These are phyloP conservation scores for Helotiales sp. DNA, from an alignment of 2,329 filamentous ascomycete genomes.

Conservation along the genomic window DNA sequence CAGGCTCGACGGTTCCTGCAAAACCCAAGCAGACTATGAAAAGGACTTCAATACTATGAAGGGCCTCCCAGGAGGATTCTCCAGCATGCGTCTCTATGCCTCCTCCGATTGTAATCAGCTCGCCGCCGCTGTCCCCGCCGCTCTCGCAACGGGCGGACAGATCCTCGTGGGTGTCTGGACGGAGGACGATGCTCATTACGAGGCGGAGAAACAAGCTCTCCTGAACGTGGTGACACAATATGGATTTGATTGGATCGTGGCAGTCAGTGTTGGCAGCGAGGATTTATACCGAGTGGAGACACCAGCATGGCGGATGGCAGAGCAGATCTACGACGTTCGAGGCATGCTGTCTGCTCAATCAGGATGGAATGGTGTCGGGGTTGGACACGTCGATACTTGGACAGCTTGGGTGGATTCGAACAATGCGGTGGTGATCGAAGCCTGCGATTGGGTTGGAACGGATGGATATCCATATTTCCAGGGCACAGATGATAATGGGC, in stretches of 20 bases:
- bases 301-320: conserved; percentile 40
- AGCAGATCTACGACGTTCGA: conserved; percentile 51
- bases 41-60: conserved; percentile 60
- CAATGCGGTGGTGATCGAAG: conserved; percentile 60
- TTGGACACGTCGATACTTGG: conserved; percentile 71
- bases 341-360: conserved; percentile 49
- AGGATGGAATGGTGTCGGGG: conserved; percentile 50
- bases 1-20: conserved; percentile 60
- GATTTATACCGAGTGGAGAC: conserved; percentile 61
- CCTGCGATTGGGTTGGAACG: conserved; percentile 64
- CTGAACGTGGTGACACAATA: conserved; percentile 54
- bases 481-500: conserved; percentile 53
- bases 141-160: conserved; percentile 58
- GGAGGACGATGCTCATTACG: conserved; percentile 54
- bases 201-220: conserved; percentile 61
- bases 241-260: conserved; percentile 61
- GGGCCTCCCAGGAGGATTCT: conserved; percentile 52
- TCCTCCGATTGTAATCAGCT: conserved; percentile 52
- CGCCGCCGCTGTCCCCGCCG: conserved; percentile 53
- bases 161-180: conserved; percentile 67
- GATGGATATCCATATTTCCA: conserved; percentile 70
- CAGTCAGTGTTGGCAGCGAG: conserved; percentile 66
- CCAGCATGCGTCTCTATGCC: conserved; percentile 62
- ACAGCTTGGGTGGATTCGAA: conserved; percentile 59
- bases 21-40: conserved; percentile 60